A percentile compares a stretch with the other conserved stretches of the same genome.
Evolutionary conservation across 140 eudicot species (phyloP).

Genomic region (Flaveria floridana): DNA sequence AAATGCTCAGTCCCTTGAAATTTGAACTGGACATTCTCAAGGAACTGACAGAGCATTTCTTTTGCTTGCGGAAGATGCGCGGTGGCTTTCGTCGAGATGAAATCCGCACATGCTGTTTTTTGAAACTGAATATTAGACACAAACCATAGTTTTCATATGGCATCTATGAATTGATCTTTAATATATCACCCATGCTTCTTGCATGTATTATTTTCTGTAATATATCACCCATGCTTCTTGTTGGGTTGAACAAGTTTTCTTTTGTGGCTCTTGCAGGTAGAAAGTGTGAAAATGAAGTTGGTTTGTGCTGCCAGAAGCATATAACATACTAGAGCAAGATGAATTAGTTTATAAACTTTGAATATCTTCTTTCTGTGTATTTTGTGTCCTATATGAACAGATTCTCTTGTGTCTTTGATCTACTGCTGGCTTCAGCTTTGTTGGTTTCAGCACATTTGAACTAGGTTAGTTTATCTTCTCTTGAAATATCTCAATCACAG

Average conservation of each 20-base stretch:
- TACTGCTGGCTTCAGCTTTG: constrained; percentile 3
- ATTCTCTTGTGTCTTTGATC: background rate
- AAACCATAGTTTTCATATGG: background rate
- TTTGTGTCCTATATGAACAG: background rate
- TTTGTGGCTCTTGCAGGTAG: constrained; percentile 24
- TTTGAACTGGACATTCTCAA: no score
- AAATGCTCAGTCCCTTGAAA: no score
- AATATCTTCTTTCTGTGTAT: background rate
- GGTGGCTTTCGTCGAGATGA: no score
- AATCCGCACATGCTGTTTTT: no score
- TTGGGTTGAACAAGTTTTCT: constrained; percentile 17
- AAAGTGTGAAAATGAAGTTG: constrained; percentile 15
- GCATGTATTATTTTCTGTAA: background rate
- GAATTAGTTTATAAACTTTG: background rate
- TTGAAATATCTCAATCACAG: background rate
- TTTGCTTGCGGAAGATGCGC: no score
- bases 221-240: constrained; percentile 17
- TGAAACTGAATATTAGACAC: background rate
- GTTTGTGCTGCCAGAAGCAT: constrained; percentile 23
- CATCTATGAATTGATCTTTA: background rate
- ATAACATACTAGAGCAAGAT: constrained; percentile 15
- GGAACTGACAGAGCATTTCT: no score
- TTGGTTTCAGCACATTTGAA: background rate
- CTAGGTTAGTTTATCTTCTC: background rate
- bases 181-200: background rate